Conservation (phyloP, 352 stramenopile genomes). For the Pythium angustatum region DNA sequence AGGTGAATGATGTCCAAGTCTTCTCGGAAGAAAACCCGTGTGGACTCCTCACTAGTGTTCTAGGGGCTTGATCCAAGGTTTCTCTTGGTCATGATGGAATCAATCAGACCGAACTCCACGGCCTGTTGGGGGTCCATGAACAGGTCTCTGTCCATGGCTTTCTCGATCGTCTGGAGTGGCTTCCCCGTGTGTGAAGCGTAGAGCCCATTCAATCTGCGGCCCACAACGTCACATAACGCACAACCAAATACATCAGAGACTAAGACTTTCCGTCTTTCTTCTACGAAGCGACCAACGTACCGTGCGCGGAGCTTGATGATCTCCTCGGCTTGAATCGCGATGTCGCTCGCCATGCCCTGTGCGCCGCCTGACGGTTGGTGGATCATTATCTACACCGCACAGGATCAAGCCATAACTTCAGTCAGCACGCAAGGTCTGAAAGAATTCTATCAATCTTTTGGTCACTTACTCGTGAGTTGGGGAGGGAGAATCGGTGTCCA, state of each 20-base stretch:
- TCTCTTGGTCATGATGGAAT: constrained; percentile 77
- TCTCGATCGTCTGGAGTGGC: constrained; percentile 75
- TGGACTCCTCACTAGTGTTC: neutral
- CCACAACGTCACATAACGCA: too few relatives aligned
- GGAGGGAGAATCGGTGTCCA: constrained; percentile 90
- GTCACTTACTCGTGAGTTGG: constrained; percentile 86
- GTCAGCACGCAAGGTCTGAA: neutral
- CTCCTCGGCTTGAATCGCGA: constrained; percentile 98
- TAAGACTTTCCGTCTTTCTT: neutral
- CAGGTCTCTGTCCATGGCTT: constrained; percentile 85
- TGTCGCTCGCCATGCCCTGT: constrained; percentile 97
- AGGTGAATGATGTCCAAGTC: neutral
- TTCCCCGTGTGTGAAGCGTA: constrained; percentile 78
- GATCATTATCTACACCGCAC: constrained; percentile 91
- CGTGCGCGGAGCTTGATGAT: constrained; percentile 93
- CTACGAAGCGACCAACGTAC: constrained; percentile 19
- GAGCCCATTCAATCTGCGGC: constrained; percentile 79
- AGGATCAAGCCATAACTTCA: neutral
- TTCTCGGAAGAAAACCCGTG: neutral
- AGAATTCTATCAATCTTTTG: neutral
- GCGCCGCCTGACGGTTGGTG: constrained; percentile 96
- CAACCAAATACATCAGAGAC: neutral
- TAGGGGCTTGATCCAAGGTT: constrained; percentile 19
- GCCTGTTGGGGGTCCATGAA: constrained; percentile 83
- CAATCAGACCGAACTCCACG: constrained; percentile 82